Percentiles rank a stretch among this genome's conserved stretches.
Evolutionary conservation across 805 yeast species (phyloP).

Genomic region (Saturnispora galanensis): DNA sequence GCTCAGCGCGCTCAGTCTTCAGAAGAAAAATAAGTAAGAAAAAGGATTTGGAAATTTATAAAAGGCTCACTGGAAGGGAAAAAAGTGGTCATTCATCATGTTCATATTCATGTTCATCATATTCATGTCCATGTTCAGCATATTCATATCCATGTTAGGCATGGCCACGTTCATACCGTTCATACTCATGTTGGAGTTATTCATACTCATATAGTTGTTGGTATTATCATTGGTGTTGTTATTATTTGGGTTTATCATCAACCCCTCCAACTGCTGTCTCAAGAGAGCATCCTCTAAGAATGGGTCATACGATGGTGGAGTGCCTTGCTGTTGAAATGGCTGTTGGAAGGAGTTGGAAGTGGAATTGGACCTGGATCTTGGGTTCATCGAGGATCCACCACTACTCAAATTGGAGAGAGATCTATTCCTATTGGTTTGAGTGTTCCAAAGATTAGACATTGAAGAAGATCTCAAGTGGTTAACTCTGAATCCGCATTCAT

Average conservation of each 20-base stretch:
- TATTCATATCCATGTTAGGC: background rate
- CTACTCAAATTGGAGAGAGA: slow-evolving; percentile 3
- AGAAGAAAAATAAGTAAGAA: background rate
- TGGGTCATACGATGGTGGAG: slow-evolving; percentile 1
- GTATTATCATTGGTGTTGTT: background rate
- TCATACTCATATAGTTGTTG: background rate
- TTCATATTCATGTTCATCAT: background rate
- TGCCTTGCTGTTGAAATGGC: slow-evolving; percentile 18
- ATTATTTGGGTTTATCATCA: slow-evolving; percentile 6
- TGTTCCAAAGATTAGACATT: slow-evolving; percentile 4
- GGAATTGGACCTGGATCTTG: slow-evolving; percentile 7
- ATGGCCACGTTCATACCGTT: slow-evolving; percentile 1
- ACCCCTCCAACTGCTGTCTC: slow-evolving; percentile 23
- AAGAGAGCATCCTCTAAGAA: slow-evolving; percentile 17
- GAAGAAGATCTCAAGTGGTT: background rate
- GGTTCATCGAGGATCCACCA: background rate
- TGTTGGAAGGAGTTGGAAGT: background rate
- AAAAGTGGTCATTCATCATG: background rate
- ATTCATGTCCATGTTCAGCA: slow-evolving; percentile 10
- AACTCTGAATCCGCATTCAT: slow-evolving; percentile 69
- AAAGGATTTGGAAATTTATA: too few species aligned
- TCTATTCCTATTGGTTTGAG: slow-evolving; percentile 3
- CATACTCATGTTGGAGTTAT: slow-evolving; percentile 4
- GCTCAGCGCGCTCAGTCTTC: background rate
- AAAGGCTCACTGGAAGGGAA: background rate